A percentile compares a stretch with the other conserved stretches of the same genome.
Evolutionary conservation across 1,284 basidiomycete genomes (phyloP).

Genomic region (Papiliotrema terrestris): DNA sequence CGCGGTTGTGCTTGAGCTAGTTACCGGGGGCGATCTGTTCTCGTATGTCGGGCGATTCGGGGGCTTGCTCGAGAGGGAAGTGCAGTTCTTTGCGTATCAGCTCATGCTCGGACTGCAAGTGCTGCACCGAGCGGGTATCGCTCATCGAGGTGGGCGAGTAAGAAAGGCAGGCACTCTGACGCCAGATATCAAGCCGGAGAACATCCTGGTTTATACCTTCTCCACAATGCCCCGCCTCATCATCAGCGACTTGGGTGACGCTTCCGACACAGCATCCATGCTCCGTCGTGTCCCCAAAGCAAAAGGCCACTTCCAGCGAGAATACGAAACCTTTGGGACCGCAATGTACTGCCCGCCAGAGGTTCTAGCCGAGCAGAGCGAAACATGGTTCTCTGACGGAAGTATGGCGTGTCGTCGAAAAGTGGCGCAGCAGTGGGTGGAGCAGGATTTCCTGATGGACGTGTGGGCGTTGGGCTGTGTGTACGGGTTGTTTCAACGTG

Average conservation of each 20-base stretch:
- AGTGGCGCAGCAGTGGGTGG: conserved; percentile 16
- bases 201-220: conserved; percentile 69
- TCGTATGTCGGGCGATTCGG: conserved; percentile 62
- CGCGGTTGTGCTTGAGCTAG: conserved; percentile 50
- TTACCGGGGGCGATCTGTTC: conserved; percentile 73
- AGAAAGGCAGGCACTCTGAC: conserved; percentile 81
- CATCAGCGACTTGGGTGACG: conserved; percentile 75
- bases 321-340: conserved; percentile 11
- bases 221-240: conserved; percentile 75
- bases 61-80: conserved; percentile 66
- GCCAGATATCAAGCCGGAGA: conserved; percentile 79
- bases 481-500: too few relatives aligned
- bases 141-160: conserved; percentile 53
- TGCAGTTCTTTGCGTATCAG: conserved; percentile 79
- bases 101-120: conserved; percentile 67
- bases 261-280: conserved; percentile 6
- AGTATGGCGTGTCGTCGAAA: not conserved
- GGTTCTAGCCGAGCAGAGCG: not conserved
- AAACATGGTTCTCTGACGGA: conserved; percentile 4
- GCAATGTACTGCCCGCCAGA: conserved; percentile 20
- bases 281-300: conserved; percentile 1
- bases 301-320: not conserved
- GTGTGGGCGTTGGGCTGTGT: conserved; percentile 23
- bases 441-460: conserved; percentile 17
- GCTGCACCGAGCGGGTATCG: conserved; percentile 68